Evolutionary conservation across 169 alveolate species (phyloP).

Genomic region (Plasmodium malariae): DNA sequence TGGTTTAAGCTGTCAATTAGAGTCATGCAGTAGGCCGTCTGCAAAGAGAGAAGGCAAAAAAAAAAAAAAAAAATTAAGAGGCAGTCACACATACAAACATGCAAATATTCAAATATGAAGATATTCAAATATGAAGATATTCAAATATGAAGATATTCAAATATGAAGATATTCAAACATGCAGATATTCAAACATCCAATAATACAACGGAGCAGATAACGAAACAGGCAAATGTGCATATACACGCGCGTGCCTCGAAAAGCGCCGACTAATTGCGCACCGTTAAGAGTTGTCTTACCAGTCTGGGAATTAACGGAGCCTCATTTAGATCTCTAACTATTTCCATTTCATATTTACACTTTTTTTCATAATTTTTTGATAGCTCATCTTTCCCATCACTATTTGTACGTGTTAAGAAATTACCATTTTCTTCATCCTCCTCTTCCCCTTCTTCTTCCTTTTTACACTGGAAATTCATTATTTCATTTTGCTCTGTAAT

Average conservation of each 20-base stretch:
- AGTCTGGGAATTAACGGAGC: conserved; percentile 56
- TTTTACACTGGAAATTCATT: conserved; percentile 9
- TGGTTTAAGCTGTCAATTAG: conserved; percentile 78
- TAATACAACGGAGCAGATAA: no score
- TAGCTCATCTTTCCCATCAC: not conserved
- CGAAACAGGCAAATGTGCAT: no score
- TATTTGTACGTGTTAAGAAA: not conserved
- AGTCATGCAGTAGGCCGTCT: conserved; percentile 82
- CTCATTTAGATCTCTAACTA: conserved; percentile 22
- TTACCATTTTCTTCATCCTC: not conserved
- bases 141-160: no score
- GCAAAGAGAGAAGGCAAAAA: conserved; percentile 29
- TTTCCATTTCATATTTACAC: conserved; percentile 9
- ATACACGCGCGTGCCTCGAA: not conserved
- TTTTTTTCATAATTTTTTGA: not conserved
- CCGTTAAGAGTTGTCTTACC: not conserved
- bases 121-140: not conserved
- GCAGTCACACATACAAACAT: not conserved
- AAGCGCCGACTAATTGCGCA: no score
- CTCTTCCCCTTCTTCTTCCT: no score
- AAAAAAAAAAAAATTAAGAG: not conserved
- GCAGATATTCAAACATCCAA: no score
- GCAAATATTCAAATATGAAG: not conserved
- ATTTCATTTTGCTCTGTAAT: conserved; percentile 29
- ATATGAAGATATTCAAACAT: not conserved